phyloP scores from a whole-genome alignment of 352 stramenopile species.

The Phytophthora tubulina region DNA sequence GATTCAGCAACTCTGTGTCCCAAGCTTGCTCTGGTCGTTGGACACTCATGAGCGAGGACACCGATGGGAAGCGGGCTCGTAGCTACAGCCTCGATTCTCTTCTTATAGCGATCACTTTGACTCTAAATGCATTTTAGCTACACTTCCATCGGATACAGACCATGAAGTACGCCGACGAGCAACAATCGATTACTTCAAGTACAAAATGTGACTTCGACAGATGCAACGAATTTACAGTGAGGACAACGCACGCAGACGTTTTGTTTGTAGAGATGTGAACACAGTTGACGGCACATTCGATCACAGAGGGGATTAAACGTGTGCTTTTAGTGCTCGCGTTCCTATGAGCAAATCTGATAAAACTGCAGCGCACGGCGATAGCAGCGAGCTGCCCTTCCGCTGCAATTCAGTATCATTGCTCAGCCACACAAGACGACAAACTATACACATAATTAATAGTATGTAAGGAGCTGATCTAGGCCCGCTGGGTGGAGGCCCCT shows the following conservation, averaged over 20 bases:
- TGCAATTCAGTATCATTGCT: constrained; percentile 89
- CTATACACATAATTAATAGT: neutral
- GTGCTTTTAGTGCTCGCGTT: constrained; percentile 90
- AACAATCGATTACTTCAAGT: too few relatives aligned
- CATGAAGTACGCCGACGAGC: too few relatives aligned
- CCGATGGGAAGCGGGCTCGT: neutral
- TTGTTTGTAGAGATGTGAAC: constrained; percentile 52
- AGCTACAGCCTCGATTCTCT: neutral
- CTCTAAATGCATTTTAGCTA: neutral
- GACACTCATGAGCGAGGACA: constrained; percentile 1
- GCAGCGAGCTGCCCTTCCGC: constrained; percentile 43
- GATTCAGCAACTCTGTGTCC: constrained; percentile 1
- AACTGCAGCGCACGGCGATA: constrained; percentile 67
- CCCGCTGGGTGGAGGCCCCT: constrained; percentile 39
- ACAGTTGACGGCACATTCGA: constrained; percentile 90
- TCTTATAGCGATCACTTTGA: neutral
- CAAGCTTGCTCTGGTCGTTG: neutral
- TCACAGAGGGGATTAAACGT: constrained; percentile 78
- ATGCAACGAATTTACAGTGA: too few relatives aligned
- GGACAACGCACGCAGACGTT: neutral
- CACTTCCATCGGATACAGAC: neutral
- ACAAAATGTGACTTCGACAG: too few relatives aligned
- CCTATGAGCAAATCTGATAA: constrained; percentile 86
- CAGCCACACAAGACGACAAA: constrained; percentile 1
- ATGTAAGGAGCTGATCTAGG: constrained; percentile 89